A percentile compares a stretch with the other conserved stretches of the same genome.
Evolutionary conservation across 345 rosid genomes (phyloP).

Genomic region (Pugionium dolabratum): DNA sequence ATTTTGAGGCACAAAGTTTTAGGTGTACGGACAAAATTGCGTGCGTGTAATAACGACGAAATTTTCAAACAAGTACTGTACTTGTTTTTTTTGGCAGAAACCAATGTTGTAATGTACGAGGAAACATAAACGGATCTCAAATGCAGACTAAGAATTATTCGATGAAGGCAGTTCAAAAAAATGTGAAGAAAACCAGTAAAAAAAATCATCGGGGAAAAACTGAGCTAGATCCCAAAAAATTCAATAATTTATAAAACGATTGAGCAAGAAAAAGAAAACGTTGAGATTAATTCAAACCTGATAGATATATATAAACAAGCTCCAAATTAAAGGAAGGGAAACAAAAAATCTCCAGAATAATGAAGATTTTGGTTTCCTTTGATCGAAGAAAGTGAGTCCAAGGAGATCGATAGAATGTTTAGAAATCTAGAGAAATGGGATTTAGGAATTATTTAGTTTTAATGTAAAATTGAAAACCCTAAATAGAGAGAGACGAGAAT

Average conservation of each 20-base stretch:
- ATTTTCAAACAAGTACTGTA: not conserved
- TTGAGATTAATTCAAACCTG: constrained; percentile 12
- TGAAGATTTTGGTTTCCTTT: constrained; percentile 26
- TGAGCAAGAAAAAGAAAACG: not conserved
- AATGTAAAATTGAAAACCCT: not conserved
- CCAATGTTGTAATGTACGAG: constrained; percentile 26
- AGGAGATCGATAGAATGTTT: not conserved
- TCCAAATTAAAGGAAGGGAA: not conserved
- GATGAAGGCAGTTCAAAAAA: not conserved
- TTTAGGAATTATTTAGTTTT: not conserved
- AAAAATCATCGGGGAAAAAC: not conserved
- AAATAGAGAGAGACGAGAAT: constrained; percentile 21
- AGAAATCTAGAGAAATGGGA: constrained; percentile 1
- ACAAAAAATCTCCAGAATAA: not conserved
- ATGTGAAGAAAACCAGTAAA: not conserved
- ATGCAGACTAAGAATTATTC: not conserved
- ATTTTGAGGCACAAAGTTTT: not conserved
- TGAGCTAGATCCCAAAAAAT: not conserved
- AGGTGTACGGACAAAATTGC: constrained; percentile 30
- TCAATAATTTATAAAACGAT: not conserved
- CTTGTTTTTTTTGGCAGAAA: not conserved
- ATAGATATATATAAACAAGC: constrained; percentile 9
- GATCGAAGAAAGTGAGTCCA: not conserved
- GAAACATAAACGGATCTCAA: constrained; percentile 26
- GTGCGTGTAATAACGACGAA: constrained; percentile 2